Conservation (phyloP, 208 protist species). For the Trypanosoma platydactyli region DNA sequence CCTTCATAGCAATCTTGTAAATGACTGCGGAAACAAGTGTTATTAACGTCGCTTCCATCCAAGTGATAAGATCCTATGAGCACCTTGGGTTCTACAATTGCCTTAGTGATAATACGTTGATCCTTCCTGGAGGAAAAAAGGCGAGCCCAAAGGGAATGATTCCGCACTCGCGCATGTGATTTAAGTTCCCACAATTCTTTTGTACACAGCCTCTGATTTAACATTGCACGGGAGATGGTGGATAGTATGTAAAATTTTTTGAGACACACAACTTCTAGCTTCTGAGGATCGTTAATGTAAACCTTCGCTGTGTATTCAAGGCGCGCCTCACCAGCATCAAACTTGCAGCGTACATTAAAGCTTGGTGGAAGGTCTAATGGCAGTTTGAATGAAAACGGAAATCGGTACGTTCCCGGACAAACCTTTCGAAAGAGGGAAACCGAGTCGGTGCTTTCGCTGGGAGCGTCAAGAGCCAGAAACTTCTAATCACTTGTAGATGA, state of each 20-base stretch:
- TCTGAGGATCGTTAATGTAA: slow-evolving; percentile 6
- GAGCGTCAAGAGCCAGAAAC: neutral
- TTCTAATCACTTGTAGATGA: too few relatives aligned
- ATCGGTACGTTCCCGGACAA: neutral
- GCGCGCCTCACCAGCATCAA: slow-evolving; percentile 6
- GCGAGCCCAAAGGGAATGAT: neutral
- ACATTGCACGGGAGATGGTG: neutral
- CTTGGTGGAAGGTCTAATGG: slow-evolving; percentile 17
- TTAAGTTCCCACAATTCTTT: neutral
- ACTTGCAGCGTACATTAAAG: slow-evolving; percentile 11
- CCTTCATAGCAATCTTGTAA: neutral
- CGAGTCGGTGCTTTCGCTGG: neutral
- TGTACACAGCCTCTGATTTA: neutral
- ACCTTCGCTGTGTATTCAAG: slow-evolving; percentile 14
- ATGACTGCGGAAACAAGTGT: neutral
- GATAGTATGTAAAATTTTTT: slow-evolving; percentile 12
- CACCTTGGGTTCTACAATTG: slow-evolving; percentile 3
- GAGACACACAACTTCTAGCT: slow-evolving; percentile 6
- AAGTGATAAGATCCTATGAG: neutral
- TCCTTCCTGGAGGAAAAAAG: neutral
- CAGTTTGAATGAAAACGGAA: slow-evolving; percentile 4
- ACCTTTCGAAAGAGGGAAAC: neutral
- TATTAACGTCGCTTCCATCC: neutral
- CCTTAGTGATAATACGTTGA: neutral
- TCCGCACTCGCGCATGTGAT: neutral